These are phyloP conservation scores for Neonectria faginata DNA, from an alignment of 2,329 filamentous ascomycete genomes.

Conservation along the genomic window DNA sequence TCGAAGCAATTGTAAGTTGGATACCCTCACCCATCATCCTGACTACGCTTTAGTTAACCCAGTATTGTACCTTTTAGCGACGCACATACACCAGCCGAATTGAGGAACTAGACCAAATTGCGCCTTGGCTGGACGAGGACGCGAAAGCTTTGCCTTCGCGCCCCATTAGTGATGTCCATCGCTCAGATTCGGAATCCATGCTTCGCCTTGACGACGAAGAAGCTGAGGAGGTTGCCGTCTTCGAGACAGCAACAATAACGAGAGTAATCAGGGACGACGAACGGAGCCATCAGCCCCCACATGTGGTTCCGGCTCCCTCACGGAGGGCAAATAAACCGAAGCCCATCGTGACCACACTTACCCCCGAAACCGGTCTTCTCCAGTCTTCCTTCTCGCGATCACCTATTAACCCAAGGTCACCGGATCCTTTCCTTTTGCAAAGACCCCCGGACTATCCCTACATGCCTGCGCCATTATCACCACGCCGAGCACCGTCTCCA, in stretches of 20 bases:
- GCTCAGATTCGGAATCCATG: conserved; percentile 38
- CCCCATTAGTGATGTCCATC: conserved; percentile 65
- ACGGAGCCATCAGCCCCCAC: conserved; percentile 35
- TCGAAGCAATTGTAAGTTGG: conserved; percentile 85
- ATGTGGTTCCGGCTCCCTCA: conserved; percentile 40
- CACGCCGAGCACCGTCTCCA: conserved; percentile 67
- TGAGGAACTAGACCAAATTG: conserved; percentile 82
- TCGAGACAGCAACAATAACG: conserved; percentile 65
- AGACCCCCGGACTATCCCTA: conserved; percentile 67
- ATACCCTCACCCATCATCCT: no score
- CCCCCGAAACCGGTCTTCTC: conserved; percentile 51
- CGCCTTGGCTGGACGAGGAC: conserved; percentile 64
- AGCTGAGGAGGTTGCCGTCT: conserved; percentile 58
- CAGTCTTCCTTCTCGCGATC: conserved; percentile 68
- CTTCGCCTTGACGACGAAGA: conserved; percentile 52
- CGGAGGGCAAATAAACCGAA: conserved; percentile 43
- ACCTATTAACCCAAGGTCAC: conserved; percentile 48
- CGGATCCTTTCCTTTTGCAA: conserved; percentile 55
- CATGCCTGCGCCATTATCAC: conserved; percentile 78
- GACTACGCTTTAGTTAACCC: conserved; percentile 15
- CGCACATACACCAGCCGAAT: conserved; percentile 92
- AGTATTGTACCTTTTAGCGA: conserved; percentile 63
- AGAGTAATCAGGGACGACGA: conserved; percentile 54
- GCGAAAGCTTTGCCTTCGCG: conserved; percentile 82
- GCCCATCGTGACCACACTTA: conserved; percentile 41